Percentiles rank a stretch among this genome's conserved stretches.
These are phyloP conservation scores for Candida germanica DNA, from an alignment of 805 yeast genomes.

Conservation along the genomic window DNA sequence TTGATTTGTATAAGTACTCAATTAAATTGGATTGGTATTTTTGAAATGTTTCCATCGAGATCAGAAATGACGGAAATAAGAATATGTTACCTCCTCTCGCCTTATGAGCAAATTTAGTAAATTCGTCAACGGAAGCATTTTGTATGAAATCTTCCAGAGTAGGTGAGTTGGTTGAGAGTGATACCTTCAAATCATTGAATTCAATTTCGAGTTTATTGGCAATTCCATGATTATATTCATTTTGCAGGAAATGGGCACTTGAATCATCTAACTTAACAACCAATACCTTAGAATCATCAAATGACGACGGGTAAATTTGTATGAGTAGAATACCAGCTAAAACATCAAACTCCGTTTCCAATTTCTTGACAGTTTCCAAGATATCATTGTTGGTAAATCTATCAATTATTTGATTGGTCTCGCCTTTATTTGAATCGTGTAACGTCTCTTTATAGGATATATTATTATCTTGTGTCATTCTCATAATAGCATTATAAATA, in stretches of 20 bases:
- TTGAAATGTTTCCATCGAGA: slow-evolving; percentile 77
- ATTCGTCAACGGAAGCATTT: slow-evolving; percentile 49
- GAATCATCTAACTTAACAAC: slow-evolving; percentile 56
- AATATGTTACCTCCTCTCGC: slow-evolving; percentile 81
- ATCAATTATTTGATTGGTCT: slow-evolving; percentile 1
- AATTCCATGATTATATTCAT: slow-evolving; percentile 41
- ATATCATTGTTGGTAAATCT: slow-evolving; percentile 15
- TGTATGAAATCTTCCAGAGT: slow-evolving; percentile 48
- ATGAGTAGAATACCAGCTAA: slow-evolving; percentile 52
- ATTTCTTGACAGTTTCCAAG: slow-evolving; percentile 35
- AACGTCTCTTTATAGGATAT: slow-evolving; percentile 74
- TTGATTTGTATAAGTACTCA: slow-evolving; percentile 64
- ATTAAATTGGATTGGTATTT: slow-evolving; percentile 48
- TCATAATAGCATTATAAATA: slow-evolving; percentile 62
- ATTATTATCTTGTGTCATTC: slow-evolving; percentile 72
- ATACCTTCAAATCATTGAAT: slow-evolving; percentile 60
- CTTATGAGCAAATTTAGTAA: slow-evolving; percentile 50
- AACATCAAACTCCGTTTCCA: slow-evolving; percentile 69
- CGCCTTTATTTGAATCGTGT: slow-evolving; percentile 44
- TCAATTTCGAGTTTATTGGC: slow-evolving; percentile 59
- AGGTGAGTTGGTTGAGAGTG: slow-evolving; percentile 59
- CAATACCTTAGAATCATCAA: slow-evolving; percentile 74
- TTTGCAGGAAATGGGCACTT: slow-evolving; percentile 50
- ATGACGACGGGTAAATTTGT: slow-evolving; percentile 79
- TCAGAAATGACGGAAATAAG: slow-evolving; percentile 69